phyloP scores from a whole-genome alignment of 768 basidiomycete genomes.

The Lepiota brunneoincarnata region DNA sequence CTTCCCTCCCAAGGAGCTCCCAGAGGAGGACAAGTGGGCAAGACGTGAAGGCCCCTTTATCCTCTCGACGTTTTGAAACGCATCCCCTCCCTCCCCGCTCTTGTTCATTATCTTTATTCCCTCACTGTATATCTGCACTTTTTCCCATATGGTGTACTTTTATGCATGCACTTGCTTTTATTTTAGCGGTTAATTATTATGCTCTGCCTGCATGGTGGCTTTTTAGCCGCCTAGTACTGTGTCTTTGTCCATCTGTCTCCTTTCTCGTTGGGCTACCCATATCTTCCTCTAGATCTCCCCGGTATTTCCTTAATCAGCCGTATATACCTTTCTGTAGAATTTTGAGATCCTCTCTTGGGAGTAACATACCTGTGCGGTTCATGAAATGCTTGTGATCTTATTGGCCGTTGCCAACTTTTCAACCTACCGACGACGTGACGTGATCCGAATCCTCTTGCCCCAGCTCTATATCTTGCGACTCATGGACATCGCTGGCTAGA shows the following conservation, averaged over 20 bases:
- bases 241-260: conserved; percentile 17
- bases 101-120: conserved; percentile 12
- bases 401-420: background rate
- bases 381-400: background rate
- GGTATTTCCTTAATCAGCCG: conserved; percentile 17
- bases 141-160: conserved; percentile 12
- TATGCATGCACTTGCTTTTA: conserved; percentile 6
- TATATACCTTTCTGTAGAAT: conserved; percentile 13
- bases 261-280: conserved; percentile 27
- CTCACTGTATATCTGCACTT: conserved; percentile 14
- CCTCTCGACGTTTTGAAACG: conserved; percentile 59
- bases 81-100: conserved; percentile 7
- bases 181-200: conserved; percentile 15
- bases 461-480: too few relatives aligned
- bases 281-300: conserved; percentile 15
- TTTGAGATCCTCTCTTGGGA: conserved; percentile 9
- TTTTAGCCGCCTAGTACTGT: conserved; percentile 40
- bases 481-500: too few relatives aligned
- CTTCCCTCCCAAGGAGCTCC: conserved; percentile 34
- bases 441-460: background rate
- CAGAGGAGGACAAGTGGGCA: conserved; percentile 9
- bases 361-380: background rate
- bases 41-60: conserved; percentile 37
- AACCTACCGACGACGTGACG: background rate
- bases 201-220: conserved; percentile 16